These are phyloP conservation scores for Diutina scorzettiae DNA, from an alignment of 1,139 yeast genomes.

Conservation along the genomic window DNA sequence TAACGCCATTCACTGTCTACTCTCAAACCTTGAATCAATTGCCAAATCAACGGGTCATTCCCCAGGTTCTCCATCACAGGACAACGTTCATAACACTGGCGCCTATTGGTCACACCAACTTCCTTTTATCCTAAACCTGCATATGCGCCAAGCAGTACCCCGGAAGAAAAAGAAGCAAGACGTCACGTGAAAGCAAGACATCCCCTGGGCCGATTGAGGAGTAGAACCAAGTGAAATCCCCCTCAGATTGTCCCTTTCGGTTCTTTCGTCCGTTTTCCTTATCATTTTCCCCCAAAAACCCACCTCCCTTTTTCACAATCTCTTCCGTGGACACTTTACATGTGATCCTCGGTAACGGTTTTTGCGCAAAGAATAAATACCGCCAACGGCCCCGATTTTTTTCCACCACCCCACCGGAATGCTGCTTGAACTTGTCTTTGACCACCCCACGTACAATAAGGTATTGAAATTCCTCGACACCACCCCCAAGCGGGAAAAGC, in stretches of 20 bases:
- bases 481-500: conserved; percentile 62
- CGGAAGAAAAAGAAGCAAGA: background rate
- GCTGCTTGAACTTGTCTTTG: background rate
- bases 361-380: background rate
- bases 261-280: background rate
- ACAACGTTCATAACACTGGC: too few relatives aligned
- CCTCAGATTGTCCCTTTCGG: background rate
- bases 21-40: too few relatives aligned
- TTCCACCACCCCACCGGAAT: background rate
- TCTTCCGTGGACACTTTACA: too few relatives aligned
- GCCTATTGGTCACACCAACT: too few relatives aligned
- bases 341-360: conserved; percentile 5
- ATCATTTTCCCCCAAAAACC: background rate
- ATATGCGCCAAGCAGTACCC: conserved; percentile 4
- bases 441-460: conserved; percentile 65
- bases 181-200: conserved; percentile 4
- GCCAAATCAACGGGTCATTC: too few relatives aligned
- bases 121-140: conserved; percentile 5
- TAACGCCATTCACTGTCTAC: too few relatives aligned
- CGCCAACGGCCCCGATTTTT: background rate
- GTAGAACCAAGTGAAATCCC: background rate
- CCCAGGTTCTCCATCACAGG: too few relatives aligned
- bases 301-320: too few relatives aligned
- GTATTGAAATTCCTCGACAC: conserved; percentile 54
- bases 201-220: background rate